Evolutionary conservation across 331 rosid species (phyloP).

Genomic region (Rosa hybrid): DNA sequence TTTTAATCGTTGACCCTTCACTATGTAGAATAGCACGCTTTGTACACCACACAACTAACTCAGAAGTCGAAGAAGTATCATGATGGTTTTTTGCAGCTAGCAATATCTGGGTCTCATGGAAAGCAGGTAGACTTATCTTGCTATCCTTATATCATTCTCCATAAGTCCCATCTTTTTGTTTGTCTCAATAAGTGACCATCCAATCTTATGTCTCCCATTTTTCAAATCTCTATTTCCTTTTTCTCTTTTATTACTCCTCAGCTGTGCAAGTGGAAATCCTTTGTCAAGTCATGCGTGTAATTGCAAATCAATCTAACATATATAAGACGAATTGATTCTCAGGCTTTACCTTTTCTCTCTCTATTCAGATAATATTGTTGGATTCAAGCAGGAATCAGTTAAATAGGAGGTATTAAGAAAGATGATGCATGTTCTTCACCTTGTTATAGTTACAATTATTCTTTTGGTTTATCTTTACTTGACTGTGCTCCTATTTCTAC

Average conservation of each 20-base stretch:
- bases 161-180: neutral
- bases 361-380: constrained; percentile 56
- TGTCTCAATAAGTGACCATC: neutral
- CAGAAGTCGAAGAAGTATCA: no score
- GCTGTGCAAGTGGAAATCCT: neutral
- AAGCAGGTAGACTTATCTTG: constrained; percentile 53
- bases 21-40: no score
- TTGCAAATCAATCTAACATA: neutral
- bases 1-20: no score
- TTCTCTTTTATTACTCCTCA: constrained; percentile 10
- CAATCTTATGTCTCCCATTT: neutral
- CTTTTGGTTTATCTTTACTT: no score
- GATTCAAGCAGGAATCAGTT: constrained; percentile 61
- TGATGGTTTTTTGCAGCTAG: no score
- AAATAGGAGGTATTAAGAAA: constrained; percentile 61
- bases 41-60: no score
- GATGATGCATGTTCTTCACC: constrained; percentile 32
- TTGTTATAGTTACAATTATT: no score
- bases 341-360: constrained; percentile 23
- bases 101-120: no score
- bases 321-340: neutral
- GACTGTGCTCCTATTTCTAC: no score
- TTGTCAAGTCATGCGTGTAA: neutral
- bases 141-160: constrained; percentile 22
- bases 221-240: neutral